phyloP scores from a whole-genome alignment of 805 yeast species.

The Teunomyces panamensis region DNA sequence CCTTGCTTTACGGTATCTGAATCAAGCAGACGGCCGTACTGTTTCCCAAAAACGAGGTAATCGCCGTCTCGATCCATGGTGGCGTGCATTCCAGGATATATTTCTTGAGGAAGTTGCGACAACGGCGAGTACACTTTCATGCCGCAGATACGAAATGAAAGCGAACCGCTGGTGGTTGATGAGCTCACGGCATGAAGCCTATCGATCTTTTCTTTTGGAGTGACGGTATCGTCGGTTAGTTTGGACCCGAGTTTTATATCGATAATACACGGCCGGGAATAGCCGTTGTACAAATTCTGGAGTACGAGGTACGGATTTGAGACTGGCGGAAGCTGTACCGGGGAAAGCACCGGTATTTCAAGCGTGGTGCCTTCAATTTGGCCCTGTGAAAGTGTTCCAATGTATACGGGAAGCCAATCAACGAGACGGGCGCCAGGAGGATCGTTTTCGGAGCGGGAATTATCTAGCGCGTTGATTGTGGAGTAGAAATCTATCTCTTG shows the following conservation, averaged over 20 bases:
- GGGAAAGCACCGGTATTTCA: background rate
- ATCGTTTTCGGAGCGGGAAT: constrained; percentile 11
- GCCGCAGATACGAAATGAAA: constrained; percentile 82
- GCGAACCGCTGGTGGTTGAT: constrained; percentile 76
- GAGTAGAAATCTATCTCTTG: constrained; percentile 79
- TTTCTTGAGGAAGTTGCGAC: constrained; percentile 6
- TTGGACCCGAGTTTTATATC: constrained; percentile 81
- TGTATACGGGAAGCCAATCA: constrained; percentile 62
- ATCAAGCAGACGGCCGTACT: constrained; percentile 64
- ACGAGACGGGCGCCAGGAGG: constrained; percentile 31
- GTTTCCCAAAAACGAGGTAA: constrained; percentile 58
- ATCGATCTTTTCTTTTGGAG: constrained; percentile 52
- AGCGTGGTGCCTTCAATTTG: constrained; percentile 8
- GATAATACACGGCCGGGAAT: constrained; percentile 62
- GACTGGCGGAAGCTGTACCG: background rate
- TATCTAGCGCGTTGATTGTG: background rate
- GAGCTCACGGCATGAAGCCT: constrained; percentile 63
- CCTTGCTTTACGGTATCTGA: constrained; percentile 42
- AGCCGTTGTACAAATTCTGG: constrained; percentile 66
- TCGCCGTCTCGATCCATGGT: constrained; percentile 24
- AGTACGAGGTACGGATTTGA: constrained; percentile 53
- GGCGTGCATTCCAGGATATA: constrained; percentile 6
- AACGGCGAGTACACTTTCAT: constrained; percentile 52
- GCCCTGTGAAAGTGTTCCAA: constrained; percentile 59
- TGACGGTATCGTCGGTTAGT: constrained; percentile 61